Conservation (phyloP, 495 filamentous ascomycete genomes). For the Neurospora sublineolata region DNA sequence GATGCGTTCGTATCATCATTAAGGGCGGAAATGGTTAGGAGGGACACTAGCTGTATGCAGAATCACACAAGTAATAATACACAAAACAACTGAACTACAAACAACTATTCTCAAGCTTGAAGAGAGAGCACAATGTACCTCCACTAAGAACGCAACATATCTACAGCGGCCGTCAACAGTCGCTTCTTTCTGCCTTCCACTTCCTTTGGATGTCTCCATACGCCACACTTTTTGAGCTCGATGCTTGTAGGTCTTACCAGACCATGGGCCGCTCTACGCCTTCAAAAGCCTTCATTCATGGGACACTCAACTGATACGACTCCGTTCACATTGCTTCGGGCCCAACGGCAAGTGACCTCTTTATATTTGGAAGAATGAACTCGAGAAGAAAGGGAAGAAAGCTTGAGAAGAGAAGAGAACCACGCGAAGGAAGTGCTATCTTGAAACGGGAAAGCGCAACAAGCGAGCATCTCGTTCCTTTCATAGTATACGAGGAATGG, state of each 20-base stretch:
- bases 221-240: background rate
- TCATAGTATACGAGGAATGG: too few species aligned
- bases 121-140: background rate
- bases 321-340: background rate
- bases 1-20: background rate
- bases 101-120: background rate
- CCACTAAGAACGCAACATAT: background rate
- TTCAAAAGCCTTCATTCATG: background rate
- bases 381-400: too few species aligned
- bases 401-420: too few species aligned
- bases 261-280: background rate
- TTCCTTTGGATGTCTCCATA: background rate
- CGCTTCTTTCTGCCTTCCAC: background rate
- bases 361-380: too few species aligned
- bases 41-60: background rate
- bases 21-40: background rate
- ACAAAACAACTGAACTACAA: background rate
- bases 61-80: background rate
- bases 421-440: too few species aligned
- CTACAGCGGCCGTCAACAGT: background rate
- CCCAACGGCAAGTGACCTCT: background rate
- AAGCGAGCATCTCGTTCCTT: background rate
- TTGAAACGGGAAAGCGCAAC: background rate
- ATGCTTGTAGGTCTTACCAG: background rate
- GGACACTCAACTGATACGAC: background rate